phyloP scores from a whole-genome alignment of 495 filamentous ascomycete species.

The Gamarada debralockiae region DNA sequence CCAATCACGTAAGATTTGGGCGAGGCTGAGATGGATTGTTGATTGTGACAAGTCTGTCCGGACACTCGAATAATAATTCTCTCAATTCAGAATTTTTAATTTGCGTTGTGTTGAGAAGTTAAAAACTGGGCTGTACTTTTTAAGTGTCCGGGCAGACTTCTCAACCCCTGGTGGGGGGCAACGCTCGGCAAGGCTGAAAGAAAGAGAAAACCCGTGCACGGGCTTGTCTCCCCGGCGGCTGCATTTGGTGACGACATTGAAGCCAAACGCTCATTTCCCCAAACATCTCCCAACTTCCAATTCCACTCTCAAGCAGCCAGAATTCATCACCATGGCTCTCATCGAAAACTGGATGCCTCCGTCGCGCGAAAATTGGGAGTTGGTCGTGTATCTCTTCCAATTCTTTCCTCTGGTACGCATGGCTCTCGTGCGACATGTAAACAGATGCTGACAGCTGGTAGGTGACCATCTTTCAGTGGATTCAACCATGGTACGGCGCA shows the following conservation, averaged over 20 bases:
- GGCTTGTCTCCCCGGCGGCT: background rate
- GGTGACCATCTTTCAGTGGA: slow-evolving; percentile 37
- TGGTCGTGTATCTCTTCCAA: slow-evolving; percentile 16
- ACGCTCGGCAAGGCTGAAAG: too few species aligned
- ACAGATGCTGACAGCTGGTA: slow-evolving; percentile 8
- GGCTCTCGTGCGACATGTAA: background rate
- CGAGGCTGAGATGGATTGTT: slow-evolving; percentile 2
- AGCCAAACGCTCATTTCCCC: background rate
- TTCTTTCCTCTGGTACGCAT: slow-evolving; percentile 24
- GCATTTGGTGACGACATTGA: slow-evolving; percentile 2
- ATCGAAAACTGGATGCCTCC: slow-evolving; percentile 23
- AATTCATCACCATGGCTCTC: slow-evolving; percentile 14
- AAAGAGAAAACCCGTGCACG: too few species aligned
- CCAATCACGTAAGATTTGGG: too few species aligned
- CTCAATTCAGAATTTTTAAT: too few species aligned
- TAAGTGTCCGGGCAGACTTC: too few species aligned
- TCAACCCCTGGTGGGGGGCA: too few species aligned
- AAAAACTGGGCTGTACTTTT: too few species aligned
- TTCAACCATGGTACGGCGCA: slow-evolving; percentile 60
- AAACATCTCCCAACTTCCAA: background rate
- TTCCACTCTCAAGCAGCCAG: background rate
- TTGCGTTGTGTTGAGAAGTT: too few species aligned
- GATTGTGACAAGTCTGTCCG: too few species aligned
- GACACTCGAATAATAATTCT: too few species aligned
- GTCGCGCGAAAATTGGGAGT: slow-evolving; percentile 21